A percentile compares a stretch with the other conserved stretches of the same genome.
Evolutionary conservation across 495 filamentous ascomycete genomes (phyloP).

Genomic region (Penicillium coffeae): DNA sequence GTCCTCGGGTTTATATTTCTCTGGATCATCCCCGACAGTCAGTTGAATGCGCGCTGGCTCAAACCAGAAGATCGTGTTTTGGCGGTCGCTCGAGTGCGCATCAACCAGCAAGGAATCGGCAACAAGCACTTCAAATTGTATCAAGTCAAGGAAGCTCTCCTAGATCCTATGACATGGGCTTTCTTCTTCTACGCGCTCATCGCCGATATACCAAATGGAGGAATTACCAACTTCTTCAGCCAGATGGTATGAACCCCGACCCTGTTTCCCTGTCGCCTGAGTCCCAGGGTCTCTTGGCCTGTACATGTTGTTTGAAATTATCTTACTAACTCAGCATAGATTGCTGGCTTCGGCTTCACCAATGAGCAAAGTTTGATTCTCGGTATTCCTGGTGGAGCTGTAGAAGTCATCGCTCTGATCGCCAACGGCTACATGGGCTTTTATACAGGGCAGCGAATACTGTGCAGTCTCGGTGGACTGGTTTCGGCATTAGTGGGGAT

Average conservation of each 20-base stretch:
- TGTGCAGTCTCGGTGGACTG: conserved; percentile 39
- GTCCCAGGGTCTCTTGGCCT: too few relatives aligned
- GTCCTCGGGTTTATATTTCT: conserved; percentile 56
- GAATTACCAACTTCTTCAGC: conserved; percentile 69
- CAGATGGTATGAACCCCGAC: conserved; percentile 52
- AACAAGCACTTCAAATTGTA: conserved; percentile 66
- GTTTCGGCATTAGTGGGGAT: conserved; percentile 48
- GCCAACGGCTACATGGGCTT: conserved; percentile 59
- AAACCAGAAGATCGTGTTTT: conserved; percentile 57
- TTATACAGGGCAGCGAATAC: conserved; percentile 51
- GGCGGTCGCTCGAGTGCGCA: conserved; percentile 56
- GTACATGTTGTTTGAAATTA: too few relatives aligned
- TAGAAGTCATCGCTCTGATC: conserved; percentile 61
- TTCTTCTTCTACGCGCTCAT: conserved; percentile 61
- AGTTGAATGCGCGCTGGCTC: conserved; percentile 64
- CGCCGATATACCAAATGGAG: conserved; percentile 63
- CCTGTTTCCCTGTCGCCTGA: too few relatives aligned
- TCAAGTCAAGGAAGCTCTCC: conserved; percentile 56
- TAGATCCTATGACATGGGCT: conserved; percentile 61
- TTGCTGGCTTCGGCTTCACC: conserved; percentile 48
- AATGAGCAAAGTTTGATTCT: conserved; percentile 60
- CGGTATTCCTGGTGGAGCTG: conserved; percentile 60
- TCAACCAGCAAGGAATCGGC: conserved; percentile 65
- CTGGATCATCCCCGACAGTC: conserved; percentile 64
- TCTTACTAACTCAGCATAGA: too few relatives aligned